Evolutionary conservation across 1,139 yeast species (phyloP).

Genomic region (Scheffersomyces cryptocercus): DNA sequence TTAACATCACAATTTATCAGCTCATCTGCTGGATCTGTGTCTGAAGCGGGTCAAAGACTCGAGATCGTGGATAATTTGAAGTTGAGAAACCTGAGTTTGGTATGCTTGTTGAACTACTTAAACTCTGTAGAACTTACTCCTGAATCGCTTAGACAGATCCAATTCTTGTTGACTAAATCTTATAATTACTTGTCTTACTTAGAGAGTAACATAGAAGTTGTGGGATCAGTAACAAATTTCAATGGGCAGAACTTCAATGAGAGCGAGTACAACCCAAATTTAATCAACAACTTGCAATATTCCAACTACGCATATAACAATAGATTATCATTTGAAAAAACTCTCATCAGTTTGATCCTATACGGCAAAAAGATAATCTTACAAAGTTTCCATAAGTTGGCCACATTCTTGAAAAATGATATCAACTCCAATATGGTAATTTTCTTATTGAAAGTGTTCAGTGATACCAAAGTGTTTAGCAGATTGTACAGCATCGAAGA

Average conservation of each 20-base stretch:
- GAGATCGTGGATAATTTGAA: slow-evolving; percentile 42
- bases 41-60: slow-evolving; percentile 23
- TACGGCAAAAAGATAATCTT: slow-evolving; percentile 37
- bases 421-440: slow-evolving; percentile 44
- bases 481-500: slow-evolving; percentile 23
- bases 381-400: slow-evolving; percentile 34
- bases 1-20: slow-evolving; percentile 55
- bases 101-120: slow-evolving; percentile 44
- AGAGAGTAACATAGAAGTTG: slow-evolving; percentile 39
- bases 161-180: slow-evolving; percentile 43
- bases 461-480: slow-evolving; percentile 39
- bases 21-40: slow-evolving; percentile 23
- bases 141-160: slow-evolving; percentile 45
- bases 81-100: slow-evolving; percentile 41
- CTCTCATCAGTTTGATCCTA: slow-evolving; percentile 34
- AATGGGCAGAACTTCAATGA: slow-evolving; percentile 28
- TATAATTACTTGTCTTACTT: slow-evolving; percentile 44
- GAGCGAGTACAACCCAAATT: slow-evolving; percentile 30
- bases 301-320: slow-evolving; percentile 24
- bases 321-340: slow-evolving; percentile 27
- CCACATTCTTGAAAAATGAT: slow-evolving; percentile 33
- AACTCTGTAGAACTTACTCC: slow-evolving; percentile 42
- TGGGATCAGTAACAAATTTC: slow-evolving; percentile 39
- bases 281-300: slow-evolving; percentile 33
- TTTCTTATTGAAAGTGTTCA: slow-evolving; percentile 39